Percentiles rank a stretch among this genome's conserved stretches.
phyloP scores from a whole-genome alignment of 2,329 filamentous ascomycete genomes.

The Aspergillus vadensis region DNA sequence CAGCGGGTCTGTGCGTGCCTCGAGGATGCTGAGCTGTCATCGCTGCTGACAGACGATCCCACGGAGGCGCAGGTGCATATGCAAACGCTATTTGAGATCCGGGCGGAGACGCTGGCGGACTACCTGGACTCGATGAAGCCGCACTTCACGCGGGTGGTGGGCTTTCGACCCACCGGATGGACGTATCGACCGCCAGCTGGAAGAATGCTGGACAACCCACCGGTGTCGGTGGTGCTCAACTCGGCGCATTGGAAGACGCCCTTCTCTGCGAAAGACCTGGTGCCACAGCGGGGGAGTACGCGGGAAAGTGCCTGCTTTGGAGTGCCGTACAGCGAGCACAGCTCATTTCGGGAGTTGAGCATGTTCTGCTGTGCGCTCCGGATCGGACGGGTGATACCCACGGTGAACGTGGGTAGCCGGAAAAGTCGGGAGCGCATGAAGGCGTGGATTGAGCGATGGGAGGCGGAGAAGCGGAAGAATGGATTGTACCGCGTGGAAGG shows the following conservation, averaged over 20 bases:
- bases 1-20: conserved; percentile 81
- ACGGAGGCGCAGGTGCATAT: conserved; percentile 92
- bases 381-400: conserved; percentile 89
- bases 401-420: conserved; percentile 77
- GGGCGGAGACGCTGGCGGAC: conserved; percentile 83
- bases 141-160: conserved; percentile 82
- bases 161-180: conserved; percentile 92
- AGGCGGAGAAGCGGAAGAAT: conserved; percentile 62
- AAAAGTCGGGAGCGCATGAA: conserved; percentile 68
- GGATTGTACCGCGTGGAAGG: conserved; percentile 56
- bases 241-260: conserved; percentile 72
- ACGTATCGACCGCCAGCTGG: conserved; percentile 76
- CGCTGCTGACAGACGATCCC: conserved; percentile 77
- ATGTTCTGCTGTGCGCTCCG: conserved; percentile 87
- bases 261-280: conserved; percentile 71
- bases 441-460: conserved; percentile 66
- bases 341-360: conserved; percentile 88
- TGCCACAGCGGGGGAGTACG: conserved; percentile 80
- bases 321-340: conserved; percentile 95
- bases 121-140: conserved; percentile 80
- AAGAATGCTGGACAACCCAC: conserved; percentile 62
- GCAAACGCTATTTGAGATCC: conserved; percentile 93
- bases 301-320: conserved; percentile 83
- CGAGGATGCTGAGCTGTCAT: conserved; percentile 78
- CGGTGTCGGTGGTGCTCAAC: conserved; percentile 66